phyloP scores from a whole-genome alignment of 2,329 filamentous ascomycete species.

The Botrytis paeoniae region DNA sequence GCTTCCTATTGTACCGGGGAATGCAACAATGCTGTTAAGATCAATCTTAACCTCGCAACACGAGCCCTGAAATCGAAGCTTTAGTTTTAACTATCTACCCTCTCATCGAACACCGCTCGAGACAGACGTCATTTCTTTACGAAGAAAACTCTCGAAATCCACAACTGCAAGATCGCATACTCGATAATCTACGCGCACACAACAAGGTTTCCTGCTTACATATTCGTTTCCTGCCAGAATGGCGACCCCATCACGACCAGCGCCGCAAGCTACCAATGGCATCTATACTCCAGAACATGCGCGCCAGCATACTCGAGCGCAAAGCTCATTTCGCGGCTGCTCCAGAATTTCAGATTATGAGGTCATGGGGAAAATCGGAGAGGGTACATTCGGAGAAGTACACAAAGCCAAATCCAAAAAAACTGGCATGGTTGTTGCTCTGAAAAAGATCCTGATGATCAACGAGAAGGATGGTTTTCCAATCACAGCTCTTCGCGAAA shows the following conservation, averaged over 20 bases:
- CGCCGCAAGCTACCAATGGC: conserved; percentile 28
- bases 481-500: conserved; percentile 96
- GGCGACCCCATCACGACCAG: conserved; percentile 20
- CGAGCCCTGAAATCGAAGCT: conserved; percentile 17
- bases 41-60: conserved; percentile 5
- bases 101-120: background rate
- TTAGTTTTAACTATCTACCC: background rate
- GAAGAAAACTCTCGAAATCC: background rate
- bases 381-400: conserved; percentile 97
- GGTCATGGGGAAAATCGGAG: conserved; percentile 78
- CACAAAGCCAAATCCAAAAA: conserved; percentile 80
- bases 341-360: conserved; percentile 80
- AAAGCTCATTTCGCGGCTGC: conserved; percentile 67
- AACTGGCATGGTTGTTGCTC: conserved; percentile 72
- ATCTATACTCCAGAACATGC: conserved; percentile 26
- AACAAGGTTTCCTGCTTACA: background rate
- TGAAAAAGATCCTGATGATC: conserved; percentile 99
- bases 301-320: conserved; percentile 24
- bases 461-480: conserved; percentile 99
- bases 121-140: conserved; percentile 4
- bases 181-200: background rate
- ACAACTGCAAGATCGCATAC: background rate
- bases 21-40: conserved; percentile 13
- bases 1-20: background rate
- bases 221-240: background rate